Evolutionary conservation across 192 early-diverging fungal species (phyloP), one percentile per base, ranked within the genome.

Genomic region (Entomortierella lignicola): DNA sequence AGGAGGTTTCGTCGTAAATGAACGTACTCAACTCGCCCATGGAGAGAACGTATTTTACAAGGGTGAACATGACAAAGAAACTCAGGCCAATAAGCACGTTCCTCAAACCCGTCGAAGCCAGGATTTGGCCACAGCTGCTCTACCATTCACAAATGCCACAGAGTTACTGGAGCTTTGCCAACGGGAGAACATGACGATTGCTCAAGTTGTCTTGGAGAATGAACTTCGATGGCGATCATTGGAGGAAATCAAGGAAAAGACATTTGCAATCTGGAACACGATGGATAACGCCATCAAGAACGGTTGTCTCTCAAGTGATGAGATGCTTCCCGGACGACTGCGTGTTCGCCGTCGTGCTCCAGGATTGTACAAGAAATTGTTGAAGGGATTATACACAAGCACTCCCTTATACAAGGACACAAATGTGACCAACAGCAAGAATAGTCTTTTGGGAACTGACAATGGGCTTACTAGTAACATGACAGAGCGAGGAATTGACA

Each of bases 1-100:
- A 27, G 95, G 95, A 27, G 97, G 97, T 4, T 98, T 98, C 86
- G 94, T 98, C 8, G 93, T 98, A 44, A 96, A 96, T 77, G 97
- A 96, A 37, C 80, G 90, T 37, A 96, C 95, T 0, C 89, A 94
- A 60, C 66, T 95, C 5, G 91, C 89, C 4, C 90, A 94, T 50
- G 92, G 90, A 56, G 73, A 86, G 63, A 77, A 85, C 71, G 80
- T 83, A 17, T 87, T 82, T 44, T 84, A 85, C 67, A 88, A 85
- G 55, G 44, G 64, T 29, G 79, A 84, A 20, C 73, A 85, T 21
- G 55, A 79, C 31, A 65, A 82, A 27, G 73, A 85, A 42, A 69
- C 70, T 41, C 77, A 81, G 41, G 30, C 57, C 41, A 81, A 82
- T 39, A 61, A 61, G 23, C 61, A 60, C 50, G 63, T 66, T 12